Evolutionary conservation across 1,284 basidiomycete species (phyloP).

Genomic region (Somion occarium): DNA sequence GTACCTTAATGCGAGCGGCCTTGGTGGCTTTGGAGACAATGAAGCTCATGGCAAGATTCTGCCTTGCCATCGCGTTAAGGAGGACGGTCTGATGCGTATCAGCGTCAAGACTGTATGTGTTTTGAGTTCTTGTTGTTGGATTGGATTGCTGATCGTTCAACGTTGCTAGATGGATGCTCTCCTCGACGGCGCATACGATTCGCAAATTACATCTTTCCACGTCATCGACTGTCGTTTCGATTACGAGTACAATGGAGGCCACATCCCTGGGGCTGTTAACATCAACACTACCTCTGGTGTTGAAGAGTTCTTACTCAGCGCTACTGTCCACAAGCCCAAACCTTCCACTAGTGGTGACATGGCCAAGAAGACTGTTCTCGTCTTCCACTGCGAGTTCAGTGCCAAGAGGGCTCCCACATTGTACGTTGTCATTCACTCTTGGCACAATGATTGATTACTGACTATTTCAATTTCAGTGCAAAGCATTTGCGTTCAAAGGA

Average conservation of each 20-base stretch:
- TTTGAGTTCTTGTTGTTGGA: neutral
- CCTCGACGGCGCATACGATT: slow-evolving; percentile 67
- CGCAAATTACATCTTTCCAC: slow-evolving; percentile 64
- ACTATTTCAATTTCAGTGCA: slow-evolving; percentile 50
- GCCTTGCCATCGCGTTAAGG: slow-evolving; percentile 89
- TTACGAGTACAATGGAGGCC: slow-evolving; percentile 94
- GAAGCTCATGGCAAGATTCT: slow-evolving; percentile 90
- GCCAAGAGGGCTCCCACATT: slow-evolving; percentile 94
- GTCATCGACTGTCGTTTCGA: slow-evolving; percentile 97
- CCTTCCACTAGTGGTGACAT: slow-evolving; percentile 81
- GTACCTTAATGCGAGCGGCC: slow-evolving; percentile 32
- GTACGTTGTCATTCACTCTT: slow-evolving; percentile 52
- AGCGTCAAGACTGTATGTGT: slow-evolving; percentile 68
- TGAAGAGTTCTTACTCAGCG: slow-evolving; percentile 75
- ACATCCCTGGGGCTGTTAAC: slow-evolving; percentile 90
- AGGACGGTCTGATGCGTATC: slow-evolving; percentile 95
- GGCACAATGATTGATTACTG: slow-evolving; percentile 8
- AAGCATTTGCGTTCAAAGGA: slow-evolving; percentile 91
- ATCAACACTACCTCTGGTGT: slow-evolving; percentile 82
- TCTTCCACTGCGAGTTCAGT: slow-evolving; percentile 99
- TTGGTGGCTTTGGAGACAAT: slow-evolving; percentile 81
- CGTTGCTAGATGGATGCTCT: slow-evolving; percentile 62
- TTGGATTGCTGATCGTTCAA: neutral
- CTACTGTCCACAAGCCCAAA: slow-evolving; percentile 52
- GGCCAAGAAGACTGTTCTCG: slow-evolving; percentile 74